Percentiles rank a stretch among this genome's conserved stretches.
phyloP scores from a whole-genome alignment of 345 rosid species.

The Aethionema arabicum region DNA sequence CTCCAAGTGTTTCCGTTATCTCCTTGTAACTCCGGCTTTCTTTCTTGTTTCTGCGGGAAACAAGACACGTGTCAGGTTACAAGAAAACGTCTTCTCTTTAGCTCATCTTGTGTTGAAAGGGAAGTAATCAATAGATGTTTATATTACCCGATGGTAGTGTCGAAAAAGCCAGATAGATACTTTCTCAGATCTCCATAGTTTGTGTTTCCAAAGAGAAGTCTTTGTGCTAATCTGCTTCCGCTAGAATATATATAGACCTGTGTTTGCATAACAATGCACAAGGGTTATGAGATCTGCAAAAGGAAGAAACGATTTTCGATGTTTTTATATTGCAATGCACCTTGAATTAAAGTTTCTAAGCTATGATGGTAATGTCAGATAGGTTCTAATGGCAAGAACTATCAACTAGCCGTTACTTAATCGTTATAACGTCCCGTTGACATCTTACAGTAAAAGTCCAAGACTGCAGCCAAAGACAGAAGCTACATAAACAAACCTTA shows the following conservation, averaged over 20 bases:
- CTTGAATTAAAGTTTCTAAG: background rate
- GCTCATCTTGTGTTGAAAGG: background rate
- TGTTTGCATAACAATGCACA: constrained; percentile 16
- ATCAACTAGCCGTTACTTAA: too few species aligned
- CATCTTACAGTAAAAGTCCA: too few species aligned
- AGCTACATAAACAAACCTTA: constrained; percentile 51
- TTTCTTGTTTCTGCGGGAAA: constrained; percentile 70
- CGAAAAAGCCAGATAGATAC: constrained; percentile 81
- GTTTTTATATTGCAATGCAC: background rate
- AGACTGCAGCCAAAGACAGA: too few species aligned
- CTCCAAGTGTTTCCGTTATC: constrained; percentile 74
- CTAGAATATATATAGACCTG: constrained; percentile 97
- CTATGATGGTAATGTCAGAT: too few species aligned
- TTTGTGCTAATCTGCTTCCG: constrained; percentile 93
- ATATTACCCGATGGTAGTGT: constrained; percentile 77
- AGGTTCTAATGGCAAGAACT: too few species aligned
- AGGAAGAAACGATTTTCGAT: background rate
- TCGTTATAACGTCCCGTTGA: too few species aligned
- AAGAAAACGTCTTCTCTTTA: too few species aligned
- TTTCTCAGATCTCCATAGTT: constrained; percentile 79
- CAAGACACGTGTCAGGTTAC: background rate
- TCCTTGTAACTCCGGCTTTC: constrained; percentile 71
- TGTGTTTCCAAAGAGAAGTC: constrained; percentile 86
- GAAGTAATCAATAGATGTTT: constrained; percentile 12
- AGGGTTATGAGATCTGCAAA: constrained; percentile 4